Evolutionary conservation across 164 flowering plant species (phyloP).

Genomic region (Paratinospora sagittata): DNA sequence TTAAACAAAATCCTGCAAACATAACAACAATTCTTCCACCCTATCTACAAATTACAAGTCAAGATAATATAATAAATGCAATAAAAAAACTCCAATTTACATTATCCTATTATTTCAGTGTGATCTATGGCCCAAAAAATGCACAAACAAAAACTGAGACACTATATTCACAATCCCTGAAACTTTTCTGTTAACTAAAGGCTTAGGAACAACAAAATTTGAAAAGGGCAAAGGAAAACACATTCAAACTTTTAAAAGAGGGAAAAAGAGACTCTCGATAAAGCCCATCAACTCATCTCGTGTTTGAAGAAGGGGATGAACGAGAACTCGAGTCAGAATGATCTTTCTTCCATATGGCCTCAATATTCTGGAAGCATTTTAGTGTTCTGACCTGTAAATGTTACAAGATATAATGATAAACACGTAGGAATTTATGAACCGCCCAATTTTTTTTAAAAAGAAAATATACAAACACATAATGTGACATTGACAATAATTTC

Average conservation of each 20-base stretch:
- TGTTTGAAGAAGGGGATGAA: conserved; percentile 38
- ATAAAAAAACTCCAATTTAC: background rate
- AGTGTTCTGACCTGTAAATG: conserved; percentile 51
- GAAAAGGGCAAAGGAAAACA: background rate
- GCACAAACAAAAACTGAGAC: background rate
- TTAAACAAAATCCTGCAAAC: too few relatives aligned
- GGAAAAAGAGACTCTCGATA: background rate
- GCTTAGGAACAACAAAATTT: background rate
- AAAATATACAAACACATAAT: too few relatives aligned
- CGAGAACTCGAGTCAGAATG: conserved; percentile 36
- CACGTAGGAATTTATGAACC: background rate
- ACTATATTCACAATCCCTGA: background rate
- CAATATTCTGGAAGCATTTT: conserved; percentile 59
- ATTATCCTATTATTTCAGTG: background rate
- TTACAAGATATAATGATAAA: background rate
- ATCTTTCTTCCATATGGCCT: conserved; percentile 54
- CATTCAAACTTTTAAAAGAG: background rate
- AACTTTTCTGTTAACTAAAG: background rate
- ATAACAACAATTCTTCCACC: too few relatives aligned
- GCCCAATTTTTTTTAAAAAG: too few relatives aligned
- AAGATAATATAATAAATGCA: too few relatives aligned
- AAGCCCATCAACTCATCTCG: conserved; percentile 8
- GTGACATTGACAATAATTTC: too few relatives aligned
- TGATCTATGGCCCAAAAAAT: background rate
- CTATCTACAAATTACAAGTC: too few relatives aligned